Evolutionary conservation across 129 eudicot genomes (phyloP).

Genomic region (Escallonia rubra): DNA sequence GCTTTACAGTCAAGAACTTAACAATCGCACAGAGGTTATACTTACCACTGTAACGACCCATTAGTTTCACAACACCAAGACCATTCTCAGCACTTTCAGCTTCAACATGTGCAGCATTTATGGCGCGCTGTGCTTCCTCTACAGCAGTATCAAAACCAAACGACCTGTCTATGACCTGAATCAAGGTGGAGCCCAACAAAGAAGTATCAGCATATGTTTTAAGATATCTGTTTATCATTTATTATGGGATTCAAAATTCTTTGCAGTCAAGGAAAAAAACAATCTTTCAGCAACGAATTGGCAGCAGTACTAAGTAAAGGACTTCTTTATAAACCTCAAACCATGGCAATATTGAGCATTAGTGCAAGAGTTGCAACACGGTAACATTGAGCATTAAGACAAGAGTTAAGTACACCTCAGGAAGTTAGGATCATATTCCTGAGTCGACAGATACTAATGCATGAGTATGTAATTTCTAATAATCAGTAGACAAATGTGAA

Average conservation of each 20-base stretch:
- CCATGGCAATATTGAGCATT: neutral
- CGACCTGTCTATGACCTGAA: slow-evolving; percentile 86
- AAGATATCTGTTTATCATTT: too few relatives aligned
- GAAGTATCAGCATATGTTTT: too few relatives aligned
- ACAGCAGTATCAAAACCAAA: slow-evolving; percentile 98
- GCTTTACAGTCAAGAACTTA: neutral
- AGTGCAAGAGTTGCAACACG: too few relatives aligned
- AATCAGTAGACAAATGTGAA: neutral
- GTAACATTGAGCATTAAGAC: neutral
- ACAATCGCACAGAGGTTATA: neutral
- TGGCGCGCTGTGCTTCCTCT: slow-evolving; percentile 98
- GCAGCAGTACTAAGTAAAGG: neutral
- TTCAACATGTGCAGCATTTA: slow-evolving; percentile 96
- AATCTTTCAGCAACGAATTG: too few relatives aligned
- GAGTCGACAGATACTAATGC: neutral
- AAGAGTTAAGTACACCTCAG: neutral
- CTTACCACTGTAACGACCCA: slow-evolving; percentile 96
- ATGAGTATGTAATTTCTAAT: neutral
- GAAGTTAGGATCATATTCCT: neutral
- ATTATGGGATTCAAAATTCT: too few relatives aligned
- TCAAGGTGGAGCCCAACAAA: slow-evolving; percentile 15
- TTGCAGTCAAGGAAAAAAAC: too few relatives aligned
- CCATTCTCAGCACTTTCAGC: slow-evolving; percentile 94
- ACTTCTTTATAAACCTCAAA: neutral
- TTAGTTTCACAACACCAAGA: slow-evolving; percentile 83